Percentiles rank a stretch among this genome's conserved stretches.
phyloP scores from a whole-genome alignment of 1,284 basidiomycete genomes.

The Phlebopus sp. region DNA sequence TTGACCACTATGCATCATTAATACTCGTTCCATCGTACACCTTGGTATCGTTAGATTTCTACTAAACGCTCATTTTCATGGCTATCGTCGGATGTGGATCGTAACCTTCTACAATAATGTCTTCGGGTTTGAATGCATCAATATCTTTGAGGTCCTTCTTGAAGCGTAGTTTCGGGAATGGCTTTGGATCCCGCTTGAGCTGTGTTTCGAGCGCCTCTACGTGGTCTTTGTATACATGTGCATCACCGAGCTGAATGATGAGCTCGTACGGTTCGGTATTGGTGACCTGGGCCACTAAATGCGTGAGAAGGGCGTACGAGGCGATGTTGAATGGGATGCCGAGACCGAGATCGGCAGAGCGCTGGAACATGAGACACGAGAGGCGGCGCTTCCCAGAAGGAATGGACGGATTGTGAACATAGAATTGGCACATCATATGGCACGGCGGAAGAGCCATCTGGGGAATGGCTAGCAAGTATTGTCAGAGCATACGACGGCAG shows the following conservation, averaged over 20 bases:
- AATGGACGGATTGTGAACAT: slow-evolving; percentile 78
- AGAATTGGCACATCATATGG: slow-evolving; percentile 99
- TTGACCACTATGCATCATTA: background rate
- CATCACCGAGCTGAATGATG: slow-evolving; percentile 92
- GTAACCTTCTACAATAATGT: slow-evolving; percentile 88
- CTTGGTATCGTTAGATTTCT: slow-evolving; percentile 3
- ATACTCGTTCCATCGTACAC: background rate
- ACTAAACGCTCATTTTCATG: slow-evolving; percentile 97
- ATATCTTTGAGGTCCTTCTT: slow-evolving; percentile 63
- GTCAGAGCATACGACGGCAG: background rate
- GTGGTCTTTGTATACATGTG: slow-evolving; percentile 95
- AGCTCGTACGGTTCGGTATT: slow-evolving; percentile 85
- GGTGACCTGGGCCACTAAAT: slow-evolving; percentile 94
- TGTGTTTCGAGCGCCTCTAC: slow-evolving; percentile 84
- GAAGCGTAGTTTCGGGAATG: slow-evolving; percentile 84
- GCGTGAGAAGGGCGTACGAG: slow-evolving; percentile 93
- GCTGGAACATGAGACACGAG: slow-evolving; percentile 97
- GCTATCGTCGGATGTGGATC: slow-evolving; percentile 82
- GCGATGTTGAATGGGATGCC: slow-evolving; percentile 99
- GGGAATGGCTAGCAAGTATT: slow-evolving; percentile 64
- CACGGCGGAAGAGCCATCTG: slow-evolving; percentile 97
- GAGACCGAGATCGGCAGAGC: slow-evolving; percentile 94
- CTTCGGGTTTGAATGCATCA: slow-evolving; percentile 79
- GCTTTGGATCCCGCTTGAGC: slow-evolving; percentile 72
- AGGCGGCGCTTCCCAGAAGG: slow-evolving; percentile 66